Conservation (phyloP, 805 yeast species). For the Teunomyces funiuensis region DNA sequence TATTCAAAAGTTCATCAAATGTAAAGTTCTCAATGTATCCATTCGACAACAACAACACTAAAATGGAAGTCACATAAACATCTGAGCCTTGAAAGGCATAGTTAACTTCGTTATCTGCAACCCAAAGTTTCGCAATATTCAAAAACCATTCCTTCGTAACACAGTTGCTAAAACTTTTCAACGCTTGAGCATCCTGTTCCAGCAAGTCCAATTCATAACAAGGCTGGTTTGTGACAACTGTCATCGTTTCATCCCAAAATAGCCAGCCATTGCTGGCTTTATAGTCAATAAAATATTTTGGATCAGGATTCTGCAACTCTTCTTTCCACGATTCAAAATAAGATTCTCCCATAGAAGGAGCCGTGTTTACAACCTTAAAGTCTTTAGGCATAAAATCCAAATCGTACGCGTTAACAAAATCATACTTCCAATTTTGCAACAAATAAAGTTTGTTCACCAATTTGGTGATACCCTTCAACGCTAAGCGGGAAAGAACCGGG, state of each 20-base stretch:
- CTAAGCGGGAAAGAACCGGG: constrained; percentile 62
- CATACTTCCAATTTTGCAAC: constrained; percentile 48
- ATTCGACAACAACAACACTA: constrained; percentile 50
- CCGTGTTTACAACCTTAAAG: constrained; percentile 44
- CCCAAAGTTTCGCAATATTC: constrained; percentile 48
- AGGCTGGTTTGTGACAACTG: constrained; percentile 42
- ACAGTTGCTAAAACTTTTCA: constrained; percentile 43
- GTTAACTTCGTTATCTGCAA: constrained; percentile 67
- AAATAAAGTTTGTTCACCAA: constrained; percentile 43
- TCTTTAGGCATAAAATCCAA: constrained; percentile 34
- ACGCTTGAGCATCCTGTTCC: constrained; percentile 40
- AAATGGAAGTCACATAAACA: constrained; percentile 53
- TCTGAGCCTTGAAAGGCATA: constrained; percentile 66
- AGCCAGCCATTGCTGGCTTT: constrained; percentile 64
- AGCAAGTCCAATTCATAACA: constrained; percentile 29
- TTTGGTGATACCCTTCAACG: constrained; percentile 58
- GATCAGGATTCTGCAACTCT: constrained; percentile 54
- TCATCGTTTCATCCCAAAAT: constrained; percentile 65
- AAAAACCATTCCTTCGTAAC: constrained; percentile 62
- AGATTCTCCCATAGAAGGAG: constrained; percentile 28
- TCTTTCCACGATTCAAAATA: constrained; percentile 43
- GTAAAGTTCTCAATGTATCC: constrained; percentile 43
- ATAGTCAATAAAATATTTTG: constrained; percentile 57
- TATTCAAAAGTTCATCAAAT: constrained; percentile 51
- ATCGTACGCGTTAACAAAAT: constrained; percentile 44